Conservation (phyloP, 345 rosid species). For the Populus nigra region DNA sequence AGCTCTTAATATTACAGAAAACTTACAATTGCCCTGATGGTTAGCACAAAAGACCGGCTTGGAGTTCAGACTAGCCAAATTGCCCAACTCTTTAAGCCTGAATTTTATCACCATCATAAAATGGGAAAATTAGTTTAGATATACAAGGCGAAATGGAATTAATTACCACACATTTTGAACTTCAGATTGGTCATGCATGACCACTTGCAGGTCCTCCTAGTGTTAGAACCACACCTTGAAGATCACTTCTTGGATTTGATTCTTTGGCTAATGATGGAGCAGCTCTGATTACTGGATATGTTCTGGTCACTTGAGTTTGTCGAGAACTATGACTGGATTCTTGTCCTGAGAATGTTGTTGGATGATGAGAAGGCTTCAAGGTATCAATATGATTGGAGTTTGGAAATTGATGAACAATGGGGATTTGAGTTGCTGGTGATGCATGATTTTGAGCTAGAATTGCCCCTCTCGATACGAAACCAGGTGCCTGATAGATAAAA, state of each 20-base stretch:
- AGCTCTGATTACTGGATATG: constrained; percentile 17
- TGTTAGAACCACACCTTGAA: constrained; percentile 65
- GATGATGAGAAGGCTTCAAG: constrained; percentile 21
- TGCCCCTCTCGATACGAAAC: constrained; percentile 23
- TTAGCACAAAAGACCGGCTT: background rate
- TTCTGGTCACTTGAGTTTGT: constrained; percentile 25
- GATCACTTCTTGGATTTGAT: constrained; percentile 51
- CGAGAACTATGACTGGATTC: constrained; percentile 25
- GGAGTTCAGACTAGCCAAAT: background rate
- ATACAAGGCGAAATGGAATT: background rate
- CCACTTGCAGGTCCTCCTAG: constrained; percentile 68
- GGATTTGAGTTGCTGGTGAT: constrained; percentile 23
- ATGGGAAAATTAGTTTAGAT: background rate
- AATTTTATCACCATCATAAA: background rate
- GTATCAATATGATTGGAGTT: constrained; percentile 20
- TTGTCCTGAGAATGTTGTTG: constrained; percentile 6
- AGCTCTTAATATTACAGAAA: background rate
- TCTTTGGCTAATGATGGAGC: constrained; percentile 32
- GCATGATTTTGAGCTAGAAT: constrained; percentile 29
- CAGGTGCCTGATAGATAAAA: constrained; percentile 34
- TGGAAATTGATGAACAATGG: constrained; percentile 19
- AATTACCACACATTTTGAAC: background rate
- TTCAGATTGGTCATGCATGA: constrained; percentile 10
- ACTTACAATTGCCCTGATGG: background rate
- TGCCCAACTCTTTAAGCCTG: background rate